phyloP scores from a whole-genome alignment of 2,329 filamentous ascomycete species.

The Nothophoma quercina region DNA sequence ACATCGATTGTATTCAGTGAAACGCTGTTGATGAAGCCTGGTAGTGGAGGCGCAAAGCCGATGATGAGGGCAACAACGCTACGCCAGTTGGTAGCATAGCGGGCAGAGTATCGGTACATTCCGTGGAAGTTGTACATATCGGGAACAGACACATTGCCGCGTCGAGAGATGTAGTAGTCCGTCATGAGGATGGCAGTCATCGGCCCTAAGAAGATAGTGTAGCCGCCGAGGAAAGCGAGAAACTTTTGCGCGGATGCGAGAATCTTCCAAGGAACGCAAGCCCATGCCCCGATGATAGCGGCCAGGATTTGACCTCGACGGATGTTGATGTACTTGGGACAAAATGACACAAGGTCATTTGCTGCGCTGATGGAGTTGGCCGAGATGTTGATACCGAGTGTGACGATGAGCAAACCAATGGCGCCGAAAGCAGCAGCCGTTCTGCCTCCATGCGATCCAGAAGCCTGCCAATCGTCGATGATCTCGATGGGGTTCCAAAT shows the following conservation, averaged over 20 bases:
- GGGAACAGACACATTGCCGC: constrained; percentile 31
- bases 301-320: constrained; percentile 43
- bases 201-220: constrained; percentile 37
- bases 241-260: constrained; percentile 46
- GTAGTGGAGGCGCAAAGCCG: constrained; percentile 32
- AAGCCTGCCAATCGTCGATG: constrained; percentile 48
- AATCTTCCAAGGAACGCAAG: constrained; percentile 51
- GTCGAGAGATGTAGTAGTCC: constrained; percentile 36
- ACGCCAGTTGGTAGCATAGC: constrained; percentile 34
- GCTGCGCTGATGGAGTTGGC: constrained; percentile 36
- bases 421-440: constrained; percentile 38
- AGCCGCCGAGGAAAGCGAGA: constrained; percentile 43
- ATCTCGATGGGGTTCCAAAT: constrained; percentile 48
- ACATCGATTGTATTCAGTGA: constrained; percentile 24
- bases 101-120: constrained; percentile 35
- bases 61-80: constrained; percentile 34
- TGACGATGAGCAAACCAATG: constrained; percentile 33
- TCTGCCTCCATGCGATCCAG: constrained; percentile 42
- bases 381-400: constrained; percentile 47
- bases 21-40: constrained; percentile 34
- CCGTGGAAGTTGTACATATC: constrained; percentile 38
- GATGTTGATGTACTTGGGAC: constrained; percentile 37
- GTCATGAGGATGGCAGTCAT: constrained; percentile 35
- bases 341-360: constrained; percentile 34
- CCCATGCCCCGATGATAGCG: constrained; percentile 48